Base-by-base conservation (phyloP, 768 basidiomycete genomes). In the Leccinum aurantiacum region DNA sequence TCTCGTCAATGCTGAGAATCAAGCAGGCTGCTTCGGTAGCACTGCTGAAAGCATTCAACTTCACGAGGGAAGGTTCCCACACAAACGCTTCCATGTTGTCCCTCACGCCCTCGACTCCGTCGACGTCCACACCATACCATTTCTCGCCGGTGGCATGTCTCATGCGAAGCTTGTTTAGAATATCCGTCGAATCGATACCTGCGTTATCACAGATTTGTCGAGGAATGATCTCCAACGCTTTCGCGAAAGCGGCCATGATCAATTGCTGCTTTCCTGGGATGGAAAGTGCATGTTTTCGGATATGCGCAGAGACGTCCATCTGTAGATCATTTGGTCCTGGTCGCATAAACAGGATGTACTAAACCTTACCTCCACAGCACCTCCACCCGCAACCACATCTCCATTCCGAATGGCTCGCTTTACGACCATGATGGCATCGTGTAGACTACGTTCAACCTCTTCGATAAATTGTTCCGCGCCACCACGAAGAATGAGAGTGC, bases 361-460 rank as follows among this genome's bases (percentile, higher is more conserved):
- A 58, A 56, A 50, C 67, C 75, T 63, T 70, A 95, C 95, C 86
- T 98, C 97, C 57, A 92, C 89, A 14, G 97, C 97, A 62, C 97
- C 97, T 53, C 97, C 97, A 37, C 97, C 97, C 10, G 97, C 97
- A 37, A 99, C 97, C 54, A 99, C 89, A 57, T 96, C 91, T 46
- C 93, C 94, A 71, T 95, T 98, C 71, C 89, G 89, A 66, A 99
- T 88, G 4, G 97, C 95, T 55, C 97, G 83, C 77, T 97, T 97
- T 48, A 99, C 97, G n/a, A 99, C 95, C 95, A 98, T 98, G 68
- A 98, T 93, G 2, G 96, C 95, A 71, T 99, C 97, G 70, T 99
- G 96, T 65, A 99, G 76, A 84, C 93, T 95, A 58, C 97, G 80
- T 75, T 98, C 96, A 8, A 98, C 95, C 75, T 98, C 97, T 71